phyloP scores from a whole-genome alignment of 2,329 filamentous ascomycete species.

The Claviceps sp. region DNA sequence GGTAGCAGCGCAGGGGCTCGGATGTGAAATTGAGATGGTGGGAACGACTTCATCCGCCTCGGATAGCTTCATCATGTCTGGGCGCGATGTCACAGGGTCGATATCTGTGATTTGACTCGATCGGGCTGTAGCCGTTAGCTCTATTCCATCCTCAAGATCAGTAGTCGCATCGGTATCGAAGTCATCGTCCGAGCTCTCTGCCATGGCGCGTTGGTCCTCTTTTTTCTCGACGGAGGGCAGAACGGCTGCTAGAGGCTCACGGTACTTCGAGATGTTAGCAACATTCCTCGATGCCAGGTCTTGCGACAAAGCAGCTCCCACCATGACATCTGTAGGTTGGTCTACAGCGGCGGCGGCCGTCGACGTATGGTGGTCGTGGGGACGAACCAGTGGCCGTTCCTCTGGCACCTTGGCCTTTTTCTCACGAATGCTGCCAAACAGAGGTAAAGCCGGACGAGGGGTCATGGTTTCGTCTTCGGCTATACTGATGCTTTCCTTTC shows the following conservation, averaged over 20 bases:
- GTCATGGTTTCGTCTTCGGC: constrained; percentile 60
- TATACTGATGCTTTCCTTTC: constrained; percentile 31
- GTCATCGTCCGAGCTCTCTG: constrained; percentile 20
- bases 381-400: constrained; percentile 46
- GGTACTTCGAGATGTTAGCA: constrained; percentile 42
- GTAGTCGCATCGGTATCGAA: constrained; percentile 8
- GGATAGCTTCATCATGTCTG: background rate
- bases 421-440: constrained; percentile 60
- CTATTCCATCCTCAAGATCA: constrained; percentile 5
- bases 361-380: constrained; percentile 25
- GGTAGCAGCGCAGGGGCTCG: constrained; percentile 1
- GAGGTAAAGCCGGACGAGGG: constrained; percentile 59
- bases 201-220: constrained; percentile 43
- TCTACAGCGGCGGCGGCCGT: constrained; percentile 19
- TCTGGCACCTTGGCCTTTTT: constrained; percentile 39
- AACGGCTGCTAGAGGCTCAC: constrained; percentile 56
- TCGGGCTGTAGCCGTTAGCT: background rate
- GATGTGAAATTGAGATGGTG: constrained; percentile 4
- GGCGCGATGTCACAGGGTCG: constrained; percentile 4
- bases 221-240: constrained; percentile 57
- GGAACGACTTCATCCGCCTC: background rate
- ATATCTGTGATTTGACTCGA: background rate
- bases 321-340: constrained; percentile 44
- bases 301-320: constrained; percentile 41
- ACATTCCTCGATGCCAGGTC: constrained; percentile 39